Percentiles rank a stretch among this genome's conserved stretches.
Evolutionary conservation across 768 basidiomycete genomes (phyloP).

Genomic region (Phylloporus sp.): DNA sequence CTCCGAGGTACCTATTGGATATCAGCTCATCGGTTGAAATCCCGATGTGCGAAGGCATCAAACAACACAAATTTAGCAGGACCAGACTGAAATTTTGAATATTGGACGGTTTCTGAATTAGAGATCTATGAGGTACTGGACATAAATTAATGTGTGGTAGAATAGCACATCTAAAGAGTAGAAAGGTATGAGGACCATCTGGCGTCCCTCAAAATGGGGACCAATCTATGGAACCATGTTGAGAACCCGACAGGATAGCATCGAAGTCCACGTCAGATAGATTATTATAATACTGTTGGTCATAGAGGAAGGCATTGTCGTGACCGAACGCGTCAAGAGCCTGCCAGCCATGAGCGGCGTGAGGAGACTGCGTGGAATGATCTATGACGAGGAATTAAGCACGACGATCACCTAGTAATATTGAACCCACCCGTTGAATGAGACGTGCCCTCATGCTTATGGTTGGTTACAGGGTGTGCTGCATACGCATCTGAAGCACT

Average conservation of each 20-base stretch:
- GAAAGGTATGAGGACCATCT: too few relatives aligned
- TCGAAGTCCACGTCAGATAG: neutral
- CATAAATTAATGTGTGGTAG: too few relatives aligned
- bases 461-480: neutral
- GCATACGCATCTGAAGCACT: neutral
- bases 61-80: slow-evolving; percentile 9
- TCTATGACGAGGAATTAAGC: slow-evolving; percentile 4
- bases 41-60: slow-evolving; percentile 39
- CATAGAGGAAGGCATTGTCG: neutral
- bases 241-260: neutral
- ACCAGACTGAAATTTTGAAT: neutral
- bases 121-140: too few relatives aligned
- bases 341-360: neutral
- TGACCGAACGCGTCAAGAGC: neutral
- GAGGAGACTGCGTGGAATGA: neutral
- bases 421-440: neutral
- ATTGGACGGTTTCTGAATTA: too few relatives aligned
- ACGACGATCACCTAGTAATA: neutral
- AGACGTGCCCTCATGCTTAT: neutral
- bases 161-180: too few relatives aligned
- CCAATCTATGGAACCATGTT: neutral
- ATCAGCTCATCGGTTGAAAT: slow-evolving; percentile 48
- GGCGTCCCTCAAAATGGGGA: too few relatives aligned
- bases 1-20: slow-evolving; percentile 41
- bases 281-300: neutral